These are phyloP conservation scores for Hortaea werneckii DNA, from an alignment of 2,329 filamentous ascomycete species.

Conservation along the genomic window DNA sequence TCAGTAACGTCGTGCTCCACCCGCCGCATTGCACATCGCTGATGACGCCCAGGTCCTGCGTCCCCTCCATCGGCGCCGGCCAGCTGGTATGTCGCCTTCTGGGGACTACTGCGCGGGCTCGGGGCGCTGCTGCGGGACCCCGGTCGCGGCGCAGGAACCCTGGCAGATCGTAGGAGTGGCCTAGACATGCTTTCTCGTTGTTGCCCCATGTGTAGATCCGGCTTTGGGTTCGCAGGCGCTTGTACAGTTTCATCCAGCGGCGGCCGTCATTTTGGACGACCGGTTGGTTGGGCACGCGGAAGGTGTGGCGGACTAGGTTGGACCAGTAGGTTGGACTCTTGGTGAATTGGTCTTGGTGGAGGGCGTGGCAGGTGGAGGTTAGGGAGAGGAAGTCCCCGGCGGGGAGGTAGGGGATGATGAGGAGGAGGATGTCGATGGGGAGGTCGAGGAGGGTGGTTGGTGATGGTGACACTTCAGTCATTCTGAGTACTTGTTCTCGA, in stretches of 20 bases:
- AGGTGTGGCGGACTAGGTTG: slow-evolving; percentile 35
- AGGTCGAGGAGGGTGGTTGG: slow-evolving; percentile 28
- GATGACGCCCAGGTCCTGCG: slow-evolving; percentile 37
- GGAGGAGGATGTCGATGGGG: slow-evolving; percentile 41
- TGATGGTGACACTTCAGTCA: too few relatives aligned
- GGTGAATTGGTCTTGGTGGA: slow-evolving; percentile 35
- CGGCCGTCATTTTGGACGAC: slow-evolving; percentile 40
- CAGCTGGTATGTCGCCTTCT: slow-evolving; percentile 25
- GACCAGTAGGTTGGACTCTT: slow-evolving; percentile 43
- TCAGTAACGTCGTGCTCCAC: slow-evolving; percentile 45
- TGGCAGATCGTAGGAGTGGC: slow-evolving; percentile 24
- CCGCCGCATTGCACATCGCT: slow-evolving; percentile 47
- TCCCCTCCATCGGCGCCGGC: slow-evolving; percentile 36
- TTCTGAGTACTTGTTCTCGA: too few relatives aligned
- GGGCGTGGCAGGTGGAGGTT: slow-evolving; percentile 38
- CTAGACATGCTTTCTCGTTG: slow-evolving; percentile 36
- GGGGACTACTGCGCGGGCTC: not conserved
- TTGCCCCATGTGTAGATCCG: slow-evolving; percentile 44
- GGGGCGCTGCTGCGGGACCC: not conserved
- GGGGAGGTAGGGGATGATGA: slow-evolving; percentile 41
- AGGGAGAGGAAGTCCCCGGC: slow-evolving; percentile 40
- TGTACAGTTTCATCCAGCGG: slow-evolving; percentile 45
- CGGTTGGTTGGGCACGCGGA: slow-evolving; percentile 45
- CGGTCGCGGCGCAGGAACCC: not conserved
- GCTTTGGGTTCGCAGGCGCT: slow-evolving; percentile 41